Evolutionary conservation across 345 rosid species (phyloP).

Genomic region (Leavenworthia alabamica): DNA sequence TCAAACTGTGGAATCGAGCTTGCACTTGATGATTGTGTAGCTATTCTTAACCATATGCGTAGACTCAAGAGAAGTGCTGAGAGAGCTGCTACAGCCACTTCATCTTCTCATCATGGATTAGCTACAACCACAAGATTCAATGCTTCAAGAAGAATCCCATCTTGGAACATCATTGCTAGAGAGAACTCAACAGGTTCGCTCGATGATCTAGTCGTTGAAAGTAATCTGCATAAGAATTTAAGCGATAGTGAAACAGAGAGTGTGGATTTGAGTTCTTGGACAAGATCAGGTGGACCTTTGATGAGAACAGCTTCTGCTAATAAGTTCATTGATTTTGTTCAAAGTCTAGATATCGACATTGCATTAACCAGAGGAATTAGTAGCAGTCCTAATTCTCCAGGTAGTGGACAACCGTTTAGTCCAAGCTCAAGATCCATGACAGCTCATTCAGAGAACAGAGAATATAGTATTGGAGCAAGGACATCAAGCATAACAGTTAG

Average conservation of each 20-base stretch:
- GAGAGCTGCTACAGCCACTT: conserved; percentile 79
- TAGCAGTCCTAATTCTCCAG: conserved; percentile 42
- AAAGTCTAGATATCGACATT: conserved; percentile 51
- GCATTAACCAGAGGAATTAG: conserved; percentile 47
- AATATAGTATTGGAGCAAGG: conserved; percentile 6
- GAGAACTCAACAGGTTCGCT: conserved; percentile 95
- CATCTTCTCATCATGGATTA: conserved; percentile 67
- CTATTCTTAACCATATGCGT: conserved; percentile 91
- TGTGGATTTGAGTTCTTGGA: conserved; percentile 75
- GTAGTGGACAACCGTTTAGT: conserved; percentile 32
- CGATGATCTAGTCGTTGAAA: conserved; percentile 53
- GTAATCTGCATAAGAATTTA: conserved; percentile 36
- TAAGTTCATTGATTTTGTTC: conserved; percentile 68
- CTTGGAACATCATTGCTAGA: conserved; percentile 93
- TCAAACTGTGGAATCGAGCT: conserved; percentile 95
- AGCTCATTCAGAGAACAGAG: conserved; percentile 34
- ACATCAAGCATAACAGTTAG: conserved; percentile 62
- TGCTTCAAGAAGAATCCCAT: conserved; percentile 88
- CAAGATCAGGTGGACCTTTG: conserved; percentile 91
- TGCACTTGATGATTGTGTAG: conserved; percentile 93
- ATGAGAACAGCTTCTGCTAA: conserved; percentile 95
- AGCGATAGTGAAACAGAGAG: conserved; percentile 81
- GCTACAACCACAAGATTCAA: conserved; percentile 48
- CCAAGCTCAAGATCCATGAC: conserved; percentile 35
- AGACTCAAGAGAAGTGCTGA: conserved; percentile 86